phyloP scores from a whole-genome alignment of 2,329 filamentous ascomycete genomes.

The Xylaria sp. region DNA sequence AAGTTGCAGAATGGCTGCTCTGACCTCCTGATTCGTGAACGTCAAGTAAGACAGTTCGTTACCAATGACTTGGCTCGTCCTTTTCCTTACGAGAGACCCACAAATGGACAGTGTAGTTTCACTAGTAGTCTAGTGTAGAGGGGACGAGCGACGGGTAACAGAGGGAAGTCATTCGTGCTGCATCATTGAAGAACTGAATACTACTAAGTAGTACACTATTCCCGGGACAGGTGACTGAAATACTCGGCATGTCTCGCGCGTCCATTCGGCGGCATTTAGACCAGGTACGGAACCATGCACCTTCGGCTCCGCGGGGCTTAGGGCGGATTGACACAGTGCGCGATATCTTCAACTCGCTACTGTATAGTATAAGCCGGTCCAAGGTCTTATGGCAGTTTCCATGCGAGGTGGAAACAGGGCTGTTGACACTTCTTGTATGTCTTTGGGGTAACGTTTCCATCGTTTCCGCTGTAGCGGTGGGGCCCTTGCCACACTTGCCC shows the following conservation, averaged over 20 bases:
- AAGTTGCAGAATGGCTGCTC: slow-evolving; percentile 21
- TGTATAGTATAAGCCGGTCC: slow-evolving; percentile 6
- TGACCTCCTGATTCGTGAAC: slow-evolving; percentile 3
- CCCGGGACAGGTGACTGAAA: slow-evolving; percentile 15
- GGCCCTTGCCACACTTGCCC: slow-evolving; percentile 3
- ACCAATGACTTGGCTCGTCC: background rate
- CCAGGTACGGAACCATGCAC: slow-evolving; percentile 8
- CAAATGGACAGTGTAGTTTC: background rate
- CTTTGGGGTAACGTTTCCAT: background rate
- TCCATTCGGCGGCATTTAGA: slow-evolving; percentile 2
- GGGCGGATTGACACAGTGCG: slow-evolving; percentile 8
- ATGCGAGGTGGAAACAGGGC: background rate
- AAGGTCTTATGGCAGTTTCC: background rate
- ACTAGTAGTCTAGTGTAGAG: background rate
- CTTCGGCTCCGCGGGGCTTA: slow-evolving; percentile 23
- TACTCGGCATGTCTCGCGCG: slow-evolving; percentile 14
- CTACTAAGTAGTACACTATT: background rate
- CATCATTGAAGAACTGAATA: background rate
- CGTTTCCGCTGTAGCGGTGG: background rate
- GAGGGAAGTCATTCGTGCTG: background rate
- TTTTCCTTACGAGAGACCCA: slow-evolving; percentile 6
- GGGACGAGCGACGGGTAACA: slow-evolving; percentile 1
- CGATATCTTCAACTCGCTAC: background rate
- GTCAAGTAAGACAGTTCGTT: background rate
- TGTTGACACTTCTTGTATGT: background rate